Evolutionary conservation across 1,284 basidiomycete genomes (phyloP), one percentile per base, ranked within the genome.

Genomic region (Mycosarcoma maydis): DNA sequence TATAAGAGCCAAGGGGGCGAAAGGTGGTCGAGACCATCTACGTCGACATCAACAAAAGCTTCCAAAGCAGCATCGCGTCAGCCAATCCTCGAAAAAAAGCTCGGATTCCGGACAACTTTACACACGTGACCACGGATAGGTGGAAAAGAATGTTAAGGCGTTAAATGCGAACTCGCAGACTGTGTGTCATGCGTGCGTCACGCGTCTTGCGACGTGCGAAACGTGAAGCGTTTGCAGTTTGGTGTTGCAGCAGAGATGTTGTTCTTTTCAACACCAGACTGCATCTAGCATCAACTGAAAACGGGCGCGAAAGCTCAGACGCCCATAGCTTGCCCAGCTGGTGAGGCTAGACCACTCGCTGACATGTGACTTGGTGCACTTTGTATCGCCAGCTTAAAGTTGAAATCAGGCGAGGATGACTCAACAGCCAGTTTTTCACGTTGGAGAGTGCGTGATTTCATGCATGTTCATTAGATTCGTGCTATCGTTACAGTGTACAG

Each of bases 201-300:
- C n/a, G n/a, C n/a, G n/a, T n/a, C n/a, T n/a, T n/a, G n/a, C n/a
- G n/a, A n/a, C n/a, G n/a, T n/a, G n/a, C n/a, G n/a, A n/a, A n/a
- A n/a, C n/a, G n/a, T n/a, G n/a, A n/a, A n/a, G n/a, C n/a, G 17
- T 48, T 38, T 32, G 33, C 10, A 16, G 33, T 14, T 34, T 13
- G 11, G 16, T 11, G 16, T 34, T 34, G 33, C 33, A 34, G 14
- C 20, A 40, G 46, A 56, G 53, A 52, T 62, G 53, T 56, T 52
- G 48, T 48, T 34, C 49, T 30, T 37, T 57, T 64, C 49, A 57
- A 53, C 60, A 29, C 57, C 60, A 53, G 53, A 41, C 58, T 39
- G 36, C 37, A 30, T 22, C 37, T 23, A n/a, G n/a, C n/a, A n/a
- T n/a, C n/a, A n/a, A n/a, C n/a, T n/a, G n/a, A n/a, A n/a, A n/a